Conservation (phyloP, 164 flowering plant species). For the Brasenia schreberi region DNA sequence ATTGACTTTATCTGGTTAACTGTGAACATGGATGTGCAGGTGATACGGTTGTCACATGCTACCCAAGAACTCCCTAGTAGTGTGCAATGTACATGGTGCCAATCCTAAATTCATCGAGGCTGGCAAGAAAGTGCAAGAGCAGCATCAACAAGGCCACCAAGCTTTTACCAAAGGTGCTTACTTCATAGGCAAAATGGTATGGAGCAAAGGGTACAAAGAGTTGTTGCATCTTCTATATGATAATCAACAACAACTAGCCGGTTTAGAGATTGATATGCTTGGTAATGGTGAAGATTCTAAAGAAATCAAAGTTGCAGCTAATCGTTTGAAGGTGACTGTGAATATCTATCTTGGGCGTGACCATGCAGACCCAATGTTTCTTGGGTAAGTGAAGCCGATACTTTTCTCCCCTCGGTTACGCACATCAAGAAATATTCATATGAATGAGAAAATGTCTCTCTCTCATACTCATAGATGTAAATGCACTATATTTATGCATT, state of each 20-base stretch:
- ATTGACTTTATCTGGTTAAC: not conserved
- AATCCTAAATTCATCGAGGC: slow-evolving; percentile 86
- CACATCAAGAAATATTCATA: not conserved
- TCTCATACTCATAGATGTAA: not conserved
- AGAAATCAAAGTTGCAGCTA: slow-evolving; percentile 59
- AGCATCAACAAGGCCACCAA: slow-evolving; percentile 28
- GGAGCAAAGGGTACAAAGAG: slow-evolving; percentile 92
- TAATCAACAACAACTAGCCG: slow-evolving; percentile 58
- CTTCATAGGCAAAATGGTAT: slow-evolving; percentile 90
- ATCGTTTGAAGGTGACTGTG: slow-evolving; percentile 41
- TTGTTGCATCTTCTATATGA: slow-evolving; percentile 55
- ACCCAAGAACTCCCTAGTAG: slow-evolving; percentile 80
- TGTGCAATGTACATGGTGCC: slow-evolving; percentile 95
- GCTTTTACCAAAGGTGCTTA: slow-evolving; percentile 70
- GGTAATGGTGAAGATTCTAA: slow-evolving; percentile 87
- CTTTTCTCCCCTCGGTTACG: not conserved
- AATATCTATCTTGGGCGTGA: slow-evolving; percentile 78
- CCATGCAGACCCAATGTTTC: slow-evolving; percentile 87
- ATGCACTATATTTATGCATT: not conserved
- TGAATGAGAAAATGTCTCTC: not conserved
- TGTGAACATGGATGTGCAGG: slow-evolving; percentile 26
- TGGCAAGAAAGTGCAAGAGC: slow-evolving; percentile 54
- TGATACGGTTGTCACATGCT: slow-evolving; percentile 89
- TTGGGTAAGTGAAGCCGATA: slow-evolving; percentile 49
- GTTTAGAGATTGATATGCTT: slow-evolving; percentile 70